These are phyloP conservation scores for Lecanicillium sp. DNA, from an alignment of 2,329 filamentous ascomycete genomes.

Conservation along the genomic window DNA sequence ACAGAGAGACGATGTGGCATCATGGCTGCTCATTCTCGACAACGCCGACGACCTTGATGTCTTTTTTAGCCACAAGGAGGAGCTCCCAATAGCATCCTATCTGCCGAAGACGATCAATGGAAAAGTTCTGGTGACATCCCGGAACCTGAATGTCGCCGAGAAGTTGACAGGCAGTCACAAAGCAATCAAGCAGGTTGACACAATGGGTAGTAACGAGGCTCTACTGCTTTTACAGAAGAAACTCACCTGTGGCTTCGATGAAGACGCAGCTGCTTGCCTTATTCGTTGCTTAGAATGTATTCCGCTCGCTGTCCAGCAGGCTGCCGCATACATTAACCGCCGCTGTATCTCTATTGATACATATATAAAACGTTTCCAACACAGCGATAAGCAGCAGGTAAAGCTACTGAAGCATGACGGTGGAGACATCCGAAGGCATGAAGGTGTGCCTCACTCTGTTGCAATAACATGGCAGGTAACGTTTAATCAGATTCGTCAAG, in stretches of 20 bases:
- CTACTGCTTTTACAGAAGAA: conserved; percentile 5
- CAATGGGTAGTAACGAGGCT: conserved; percentile 5
- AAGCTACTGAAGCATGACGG: conserved; percentile 12
- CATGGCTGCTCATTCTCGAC: conserved; percentile 14
- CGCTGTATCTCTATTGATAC: conserved; percentile 14
- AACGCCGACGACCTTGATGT: conserved; percentile 11
- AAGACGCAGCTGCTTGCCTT: not conserved
- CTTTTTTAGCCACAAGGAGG: conserved; percentile 5
- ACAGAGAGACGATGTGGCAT: conserved; percentile 9
- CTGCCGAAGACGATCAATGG: conserved; percentile 10
- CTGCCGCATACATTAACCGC: conserved; percentile 18
- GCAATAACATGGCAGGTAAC: conserved; percentile 19
- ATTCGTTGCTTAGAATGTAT: conserved; percentile 14
- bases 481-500: conserved; percentile 23
- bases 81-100: conserved; percentile 9
- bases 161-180: conserved; percentile 8
- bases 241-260: not conserved
- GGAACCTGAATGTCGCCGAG: conserved; percentile 10
- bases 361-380: conserved; percentile 22
- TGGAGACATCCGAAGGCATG: conserved; percentile 7
- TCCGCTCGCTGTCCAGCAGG: conserved; percentile 20
- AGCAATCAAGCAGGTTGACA: conserved; percentile 7
- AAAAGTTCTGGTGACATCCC: conserved; percentile 11
- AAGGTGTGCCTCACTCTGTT: conserved; percentile 15
- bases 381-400: conserved; percentile 17